Evolutionary conservation across 768 basidiomycete species (phyloP).

Genomic region (Tylopilus cervinicoccineus): DNA sequence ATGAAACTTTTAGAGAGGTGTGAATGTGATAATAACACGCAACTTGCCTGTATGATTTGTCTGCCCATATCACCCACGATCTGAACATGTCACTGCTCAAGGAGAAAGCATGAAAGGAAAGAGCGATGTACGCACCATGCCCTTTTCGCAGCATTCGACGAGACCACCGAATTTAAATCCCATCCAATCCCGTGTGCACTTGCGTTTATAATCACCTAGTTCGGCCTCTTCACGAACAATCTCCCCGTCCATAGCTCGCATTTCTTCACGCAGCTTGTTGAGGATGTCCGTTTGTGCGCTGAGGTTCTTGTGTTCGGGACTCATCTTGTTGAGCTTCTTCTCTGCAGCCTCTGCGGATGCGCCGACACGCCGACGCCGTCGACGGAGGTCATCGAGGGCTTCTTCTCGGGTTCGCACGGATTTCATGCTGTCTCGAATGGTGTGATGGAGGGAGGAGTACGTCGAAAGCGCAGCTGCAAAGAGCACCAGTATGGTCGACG

Average conservation of each 20-base stretch:
- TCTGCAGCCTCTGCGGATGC: conserved; percentile 80
- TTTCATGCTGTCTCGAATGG: conserved; percentile 67
- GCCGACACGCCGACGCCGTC: conserved; percentile 60
- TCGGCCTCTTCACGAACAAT: conserved; percentile 81
- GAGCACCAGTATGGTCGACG: conserved; percentile 60
- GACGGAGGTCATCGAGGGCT: conserved; percentile 69
- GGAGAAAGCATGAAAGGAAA: background rate
- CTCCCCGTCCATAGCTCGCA: conserved; percentile 71
- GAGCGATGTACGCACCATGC: conserved; percentile 38
- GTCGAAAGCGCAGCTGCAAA: conserved; percentile 63
- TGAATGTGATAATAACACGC: background rate
- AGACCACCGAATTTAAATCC: conserved; percentile 85
- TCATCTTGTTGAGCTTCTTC: conserved; percentile 88
- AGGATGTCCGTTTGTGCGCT: conserved; percentile 67
- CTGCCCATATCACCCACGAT: conserved; percentile 50
- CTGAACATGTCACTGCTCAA: conserved; percentile 18
- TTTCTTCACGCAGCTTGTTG: conserved; percentile 70
- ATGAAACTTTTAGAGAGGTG: conserved; percentile 4
- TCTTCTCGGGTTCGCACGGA: conserved; percentile 82
- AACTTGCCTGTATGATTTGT: conserved; percentile 38
- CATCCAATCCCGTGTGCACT: conserved; percentile 65
- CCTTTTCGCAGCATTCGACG: conserved; percentile 81
- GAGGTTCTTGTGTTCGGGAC: conserved; percentile 82
- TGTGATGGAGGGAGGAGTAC: conserved; percentile 67
- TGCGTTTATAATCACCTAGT: conserved; percentile 80